Evolutionary conservation across 1,139 yeast species (phyloP).

Genomic region (Geotrichum australiense): DNA sequence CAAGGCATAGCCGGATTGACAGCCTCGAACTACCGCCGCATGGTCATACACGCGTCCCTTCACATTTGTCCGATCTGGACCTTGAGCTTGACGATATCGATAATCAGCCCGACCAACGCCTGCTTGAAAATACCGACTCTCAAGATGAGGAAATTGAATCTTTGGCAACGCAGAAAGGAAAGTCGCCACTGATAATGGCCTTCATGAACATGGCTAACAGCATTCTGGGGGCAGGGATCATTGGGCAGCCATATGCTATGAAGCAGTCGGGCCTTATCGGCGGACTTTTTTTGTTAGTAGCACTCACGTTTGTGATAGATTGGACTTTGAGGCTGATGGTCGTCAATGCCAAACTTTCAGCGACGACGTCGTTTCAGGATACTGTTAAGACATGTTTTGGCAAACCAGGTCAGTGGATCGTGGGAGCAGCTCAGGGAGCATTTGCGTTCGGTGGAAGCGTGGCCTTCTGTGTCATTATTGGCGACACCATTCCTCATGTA

Average conservation of each 20-base stretch:
- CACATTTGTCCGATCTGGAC: not conserved
- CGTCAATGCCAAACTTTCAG: conserved; percentile 71
- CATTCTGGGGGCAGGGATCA: conserved; percentile 90
- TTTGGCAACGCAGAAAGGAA: conserved; percentile 34
- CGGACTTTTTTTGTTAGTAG: conserved; percentile 55
- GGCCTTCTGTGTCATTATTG: conserved; percentile 91
- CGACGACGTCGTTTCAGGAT: conserved; percentile 75
- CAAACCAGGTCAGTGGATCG: conserved; percentile 54
- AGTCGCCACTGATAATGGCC: conserved; percentile 67
- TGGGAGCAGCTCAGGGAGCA: conserved; percentile 70
- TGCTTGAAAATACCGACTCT: not conserved
- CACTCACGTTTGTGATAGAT: conserved; percentile 67
- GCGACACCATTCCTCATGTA: conserved; percentile 93
- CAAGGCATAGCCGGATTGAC: not conserved
- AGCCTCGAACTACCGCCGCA: not conserved
- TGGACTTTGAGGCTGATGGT: conserved; percentile 80
- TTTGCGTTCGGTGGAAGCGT: conserved; percentile 94
- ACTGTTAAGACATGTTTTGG: conserved; percentile 82
- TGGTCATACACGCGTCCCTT: not conserved
- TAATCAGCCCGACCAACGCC: not conserved
- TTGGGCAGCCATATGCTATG: conserved; percentile 89
- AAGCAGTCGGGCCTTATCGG: conserved; percentile 72
- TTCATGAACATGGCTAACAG: conserved; percentile 95
- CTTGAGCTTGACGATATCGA: conserved; percentile 1
- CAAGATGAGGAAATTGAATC: conserved; percentile 3